Conservation (phyloP, 2,329 filamentous ascomycete genomes). For the Pochonia chlamydosporia region DNA sequence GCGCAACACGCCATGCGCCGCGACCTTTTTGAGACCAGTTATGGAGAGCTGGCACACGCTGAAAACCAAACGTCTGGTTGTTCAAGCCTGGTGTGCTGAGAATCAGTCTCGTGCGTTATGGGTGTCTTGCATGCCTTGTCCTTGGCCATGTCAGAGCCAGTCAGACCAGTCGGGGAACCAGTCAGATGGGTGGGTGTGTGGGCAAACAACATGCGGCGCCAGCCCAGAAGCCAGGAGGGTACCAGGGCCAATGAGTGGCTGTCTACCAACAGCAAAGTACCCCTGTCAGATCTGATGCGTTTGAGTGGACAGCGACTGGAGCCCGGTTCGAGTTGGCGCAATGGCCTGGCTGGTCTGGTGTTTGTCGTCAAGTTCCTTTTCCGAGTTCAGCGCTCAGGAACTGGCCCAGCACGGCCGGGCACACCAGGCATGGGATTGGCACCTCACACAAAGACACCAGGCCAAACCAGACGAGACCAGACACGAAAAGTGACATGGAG, state of each 20-base stretch:
- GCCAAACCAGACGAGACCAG: too few relatives aligned
- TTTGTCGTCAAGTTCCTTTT: not conserved
- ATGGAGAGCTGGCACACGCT: not conserved
- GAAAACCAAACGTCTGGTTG: too few relatives aligned
- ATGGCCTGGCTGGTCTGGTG: too few relatives aligned
- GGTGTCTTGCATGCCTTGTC: not conserved
- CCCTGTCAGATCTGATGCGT: not conserved
- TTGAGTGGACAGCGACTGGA: not conserved
- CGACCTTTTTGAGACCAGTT: not conserved
- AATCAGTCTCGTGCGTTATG: too few relatives aligned
- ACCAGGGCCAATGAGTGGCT: not conserved
- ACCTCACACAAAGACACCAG: too few relatives aligned
- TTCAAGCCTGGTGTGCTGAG: too few relatives aligned
- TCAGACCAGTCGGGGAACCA: not conserved
- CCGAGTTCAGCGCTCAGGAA: not conserved
- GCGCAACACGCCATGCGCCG: constrained; percentile 1
- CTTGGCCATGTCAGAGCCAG: not conserved
- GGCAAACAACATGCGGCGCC: not conserved
- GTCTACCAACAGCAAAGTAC: not conserved
- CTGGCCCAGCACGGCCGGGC: too few relatives aligned
- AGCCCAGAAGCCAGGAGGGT: not conserved
- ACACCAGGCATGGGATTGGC: too few relatives aligned
- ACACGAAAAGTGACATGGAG: too few relatives aligned
- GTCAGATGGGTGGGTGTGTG: not conserved
- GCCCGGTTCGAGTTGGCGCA: not conserved